Percentiles rank a stretch among this genome's conserved stretches.
These are phyloP conservation scores for Hsuehochloa calcarea DNA, from an alignment of 176 grass and related monocot genomes.

Conservation along the genomic window DNA sequence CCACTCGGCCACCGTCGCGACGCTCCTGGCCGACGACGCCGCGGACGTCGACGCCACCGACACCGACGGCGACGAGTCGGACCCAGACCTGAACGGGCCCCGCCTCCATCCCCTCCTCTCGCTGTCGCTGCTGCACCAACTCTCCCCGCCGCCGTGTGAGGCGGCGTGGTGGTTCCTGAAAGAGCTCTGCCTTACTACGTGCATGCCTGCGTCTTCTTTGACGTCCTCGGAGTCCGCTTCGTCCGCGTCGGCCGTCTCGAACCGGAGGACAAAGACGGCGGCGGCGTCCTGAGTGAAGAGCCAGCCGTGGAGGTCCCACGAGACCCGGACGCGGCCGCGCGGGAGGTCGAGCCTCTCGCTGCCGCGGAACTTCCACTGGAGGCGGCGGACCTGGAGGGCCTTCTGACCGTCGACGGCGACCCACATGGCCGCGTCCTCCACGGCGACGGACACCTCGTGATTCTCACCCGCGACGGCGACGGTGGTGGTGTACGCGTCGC, in stretches of 20 bases:
- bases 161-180: neutral
- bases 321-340: slow-evolving; percentile 29
- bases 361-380: slow-evolving; percentile 73
- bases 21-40: slow-evolving; percentile 30
- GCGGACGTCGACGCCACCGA: slow-evolving; percentile 53
- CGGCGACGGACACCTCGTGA: slow-evolving; percentile 52
- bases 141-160: neutral
- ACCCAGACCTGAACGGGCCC: slow-evolving; percentile 40
- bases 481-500: slow-evolving; percentile 48
- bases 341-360: slow-evolving; percentile 53
- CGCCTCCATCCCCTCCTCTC: slow-evolving; percentile 35
- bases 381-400: slow-evolving; percentile 57
- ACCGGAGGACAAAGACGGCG: slow-evolving; percentile 65
- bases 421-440: slow-evolving; percentile 46
- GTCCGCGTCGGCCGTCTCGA: slow-evolving; percentile 30
- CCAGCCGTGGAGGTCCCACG: slow-evolving; percentile 79
- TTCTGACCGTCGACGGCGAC: slow-evolving; percentile 53
- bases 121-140: slow-evolving; percentile 35
- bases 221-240: neutral
- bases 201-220: neutral
- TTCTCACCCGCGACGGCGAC: slow-evolving; percentile 38
- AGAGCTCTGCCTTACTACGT: neutral
- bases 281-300: slow-evolving; percentile 49
- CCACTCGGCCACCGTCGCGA: slow-evolving; percentile 44
- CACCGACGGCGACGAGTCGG: slow-evolving; percentile 47